Percentiles rank a stretch among this genome's conserved stretches.
Conservation (phyloP, 768 basidiomycete species). For the Erythrobasidium yunnanense region DNA sequence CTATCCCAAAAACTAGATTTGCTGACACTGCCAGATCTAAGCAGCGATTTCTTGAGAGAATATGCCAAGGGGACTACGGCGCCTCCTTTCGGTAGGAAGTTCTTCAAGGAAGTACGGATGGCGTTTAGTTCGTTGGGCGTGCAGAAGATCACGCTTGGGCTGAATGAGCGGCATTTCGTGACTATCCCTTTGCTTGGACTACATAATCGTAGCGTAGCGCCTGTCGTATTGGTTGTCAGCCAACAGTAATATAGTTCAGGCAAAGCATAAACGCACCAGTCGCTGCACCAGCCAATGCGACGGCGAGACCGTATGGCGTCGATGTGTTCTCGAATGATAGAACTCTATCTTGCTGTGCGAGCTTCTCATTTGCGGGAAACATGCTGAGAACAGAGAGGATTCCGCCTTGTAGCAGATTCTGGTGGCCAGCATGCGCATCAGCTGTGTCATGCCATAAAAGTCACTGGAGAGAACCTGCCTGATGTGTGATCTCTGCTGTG, state of each 20-base stretch:
- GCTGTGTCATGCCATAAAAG: not conserved
- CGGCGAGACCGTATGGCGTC: constrained; percentile 10
- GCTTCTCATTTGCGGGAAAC: constrained; percentile 3
- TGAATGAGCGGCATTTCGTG: not conserved
- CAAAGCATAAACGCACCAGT: not conserved
- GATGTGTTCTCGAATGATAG: constrained; percentile 18
- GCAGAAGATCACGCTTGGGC: constrained; percentile 18
- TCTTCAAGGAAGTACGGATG: not conserved
- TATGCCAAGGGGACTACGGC: not conserved
- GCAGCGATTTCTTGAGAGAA: not conserved
- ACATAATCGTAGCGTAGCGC: constrained; percentile 8
- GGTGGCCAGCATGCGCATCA: not conserved
- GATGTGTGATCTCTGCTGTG: not conserved
- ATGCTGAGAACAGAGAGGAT: constrained; percentile 11
- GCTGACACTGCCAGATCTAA: constrained; percentile 11
- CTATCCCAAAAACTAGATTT: constrained; percentile 14
- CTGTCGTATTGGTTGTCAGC: not conserved
- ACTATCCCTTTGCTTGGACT: constrained; percentile 5
- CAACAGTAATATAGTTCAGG: not conserved
- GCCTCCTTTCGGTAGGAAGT: constrained; percentile 1
- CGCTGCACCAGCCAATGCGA: not conserved
- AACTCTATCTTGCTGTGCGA: constrained; percentile 1
- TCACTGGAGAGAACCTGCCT: not conserved
- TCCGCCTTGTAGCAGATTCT: constrained; percentile 20
- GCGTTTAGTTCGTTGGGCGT: constrained; percentile 26